These are phyloP conservation scores for Chernovozyma aurita DNA, from an alignment of 1,139 yeast species.

Conservation along the genomic window DNA sequence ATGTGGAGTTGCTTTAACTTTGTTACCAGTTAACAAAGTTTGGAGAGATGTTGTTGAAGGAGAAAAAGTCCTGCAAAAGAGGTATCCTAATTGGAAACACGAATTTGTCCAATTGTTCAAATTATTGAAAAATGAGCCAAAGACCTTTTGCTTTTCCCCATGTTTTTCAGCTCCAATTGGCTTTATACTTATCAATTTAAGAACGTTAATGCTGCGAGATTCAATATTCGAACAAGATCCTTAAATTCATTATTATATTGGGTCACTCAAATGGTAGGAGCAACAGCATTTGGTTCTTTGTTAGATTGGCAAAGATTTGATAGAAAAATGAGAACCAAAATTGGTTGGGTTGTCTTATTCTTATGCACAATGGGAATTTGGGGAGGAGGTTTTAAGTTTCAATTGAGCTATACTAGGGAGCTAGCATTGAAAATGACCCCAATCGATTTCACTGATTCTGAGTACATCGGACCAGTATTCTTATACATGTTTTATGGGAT, in stretches of 20 bases:
- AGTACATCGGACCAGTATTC: slow-evolving; percentile 56
- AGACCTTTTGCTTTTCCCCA: slow-evolving; percentile 48
- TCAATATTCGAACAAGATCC: slow-evolving; percentile 57
- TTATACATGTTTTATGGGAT: slow-evolving; percentile 58
- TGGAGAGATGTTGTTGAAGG: slow-evolving; percentile 43
- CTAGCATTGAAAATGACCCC: slow-evolving; percentile 22
- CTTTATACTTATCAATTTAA: slow-evolving; percentile 63
- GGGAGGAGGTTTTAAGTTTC: slow-evolving; percentile 62
- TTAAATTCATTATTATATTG: slow-evolving; percentile 58
- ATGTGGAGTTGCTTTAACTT: slow-evolving; percentile 35
- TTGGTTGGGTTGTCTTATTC: slow-evolving; percentile 43
- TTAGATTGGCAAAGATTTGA: slow-evolving; percentile 41
- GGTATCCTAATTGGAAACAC: slow-evolving; percentile 42
- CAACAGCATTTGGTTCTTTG: slow-evolving; percentile 42
- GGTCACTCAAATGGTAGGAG: slow-evolving; percentile 58
- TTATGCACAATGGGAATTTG: slow-evolving; percentile 46
- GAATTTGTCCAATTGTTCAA: slow-evolving; percentile 41
- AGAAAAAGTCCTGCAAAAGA: slow-evolving; percentile 40
- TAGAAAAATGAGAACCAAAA: slow-evolving; percentile 43
- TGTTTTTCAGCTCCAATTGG: slow-evolving; percentile 63
- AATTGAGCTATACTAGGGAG: slow-evolving; percentile 40
- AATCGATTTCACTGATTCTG: slow-evolving; percentile 43
- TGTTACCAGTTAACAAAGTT: slow-evolving; percentile 49
- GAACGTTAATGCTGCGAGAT: slow-evolving; percentile 52
- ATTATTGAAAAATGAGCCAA: slow-evolving; percentile 43